Percentiles rank a stretch among this genome's conserved stretches.
phyloP scores from a whole-genome alignment of 2,329 filamentous ascomycete species.

The Mycosphaerelloides madeirae region DNA sequence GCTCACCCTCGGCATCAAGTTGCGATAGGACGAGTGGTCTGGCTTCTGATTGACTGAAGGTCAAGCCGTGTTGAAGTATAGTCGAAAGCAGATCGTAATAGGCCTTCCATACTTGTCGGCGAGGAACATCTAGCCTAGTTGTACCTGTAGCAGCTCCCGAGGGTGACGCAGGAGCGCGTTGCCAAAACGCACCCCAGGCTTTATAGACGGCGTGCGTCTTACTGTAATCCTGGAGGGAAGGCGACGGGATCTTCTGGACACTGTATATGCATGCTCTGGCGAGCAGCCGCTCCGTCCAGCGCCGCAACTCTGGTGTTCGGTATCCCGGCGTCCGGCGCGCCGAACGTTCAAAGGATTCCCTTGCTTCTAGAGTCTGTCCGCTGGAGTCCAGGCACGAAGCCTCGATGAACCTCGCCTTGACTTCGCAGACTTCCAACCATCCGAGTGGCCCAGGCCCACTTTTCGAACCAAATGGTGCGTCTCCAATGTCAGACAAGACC shows the following conservation, averaged over 20 bases:
- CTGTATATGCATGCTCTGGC: constrained; percentile 28
- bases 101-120: constrained; percentile 72
- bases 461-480: constrained; percentile 1
- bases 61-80: constrained; percentile 64
- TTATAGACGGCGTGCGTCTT: constrained; percentile 41
- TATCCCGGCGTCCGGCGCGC: constrained; percentile 24
- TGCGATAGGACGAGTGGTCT: constrained; percentile 36
- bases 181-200: constrained; percentile 67
- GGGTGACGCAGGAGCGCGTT: constrained; percentile 18
- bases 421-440: constrained; percentile 74
- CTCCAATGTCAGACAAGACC: constrained; percentile 36
- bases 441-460: constrained; percentile 35
- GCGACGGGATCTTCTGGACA: constrained; percentile 20
- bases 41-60: constrained; percentile 40
- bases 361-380: constrained; percentile 21
- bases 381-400: constrained; percentile 26
- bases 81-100: constrained; percentile 77
- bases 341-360: constrained; percentile 19
- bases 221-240: constrained; percentile 18
- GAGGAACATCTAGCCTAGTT: constrained; percentile 34
- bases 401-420: constrained; percentile 28
- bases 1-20: constrained; percentile 25
- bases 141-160: constrained; percentile 31
- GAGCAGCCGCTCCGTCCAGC: constrained; percentile 32
- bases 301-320: constrained; percentile 27